A percentile compares a stretch with the other conserved stretches of the same genome.
These are phyloP conservation scores for Ligustrum vulgare DNA, from an alignment of 257 asterid genomes.

Conservation along the genomic window DNA sequence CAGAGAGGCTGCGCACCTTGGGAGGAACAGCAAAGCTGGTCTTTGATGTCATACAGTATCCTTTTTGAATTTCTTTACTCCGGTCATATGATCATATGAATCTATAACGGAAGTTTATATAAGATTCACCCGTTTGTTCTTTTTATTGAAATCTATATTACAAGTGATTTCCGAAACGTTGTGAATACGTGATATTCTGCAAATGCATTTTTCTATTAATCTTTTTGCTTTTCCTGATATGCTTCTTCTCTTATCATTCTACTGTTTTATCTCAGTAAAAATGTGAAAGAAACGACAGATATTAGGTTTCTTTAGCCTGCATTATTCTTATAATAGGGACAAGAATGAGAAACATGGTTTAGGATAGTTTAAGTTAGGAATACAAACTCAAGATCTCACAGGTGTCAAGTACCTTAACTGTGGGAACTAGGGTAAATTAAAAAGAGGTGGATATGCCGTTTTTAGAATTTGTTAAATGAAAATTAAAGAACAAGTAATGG, in stretches of 20 bases:
- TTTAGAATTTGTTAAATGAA: background rate
- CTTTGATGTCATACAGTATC: slow-evolving; percentile 97
- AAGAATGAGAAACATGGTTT: background rate
- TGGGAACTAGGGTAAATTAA: background rate
- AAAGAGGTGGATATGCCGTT: background rate
- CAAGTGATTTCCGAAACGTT: background rate
- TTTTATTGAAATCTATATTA: background rate
- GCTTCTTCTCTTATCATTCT: background rate
- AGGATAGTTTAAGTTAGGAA: background rate
- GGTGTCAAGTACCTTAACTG: background rate
- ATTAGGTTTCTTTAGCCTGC: background rate
- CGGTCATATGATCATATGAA: slow-evolving; percentile 18
- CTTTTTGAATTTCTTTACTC: slow-evolving; percentile 33
- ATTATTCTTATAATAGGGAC: background rate
- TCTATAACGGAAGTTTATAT: background rate
- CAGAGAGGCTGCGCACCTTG: slow-evolving; percentile 84
- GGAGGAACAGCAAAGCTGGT: slow-evolving; percentile 91
- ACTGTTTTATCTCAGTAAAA: background rate
- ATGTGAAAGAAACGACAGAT: background rate
- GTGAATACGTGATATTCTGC: slow-evolving; percentile 13
- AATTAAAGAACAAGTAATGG: background rate
- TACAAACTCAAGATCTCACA: background rate
- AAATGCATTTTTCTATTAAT: slow-evolving; percentile 1
- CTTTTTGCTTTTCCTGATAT: background rate
- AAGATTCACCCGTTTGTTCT: slow-evolving; percentile 7